Conservation (phyloP, 164 flowering plant species). For the Echeveria elegans region DNA sequence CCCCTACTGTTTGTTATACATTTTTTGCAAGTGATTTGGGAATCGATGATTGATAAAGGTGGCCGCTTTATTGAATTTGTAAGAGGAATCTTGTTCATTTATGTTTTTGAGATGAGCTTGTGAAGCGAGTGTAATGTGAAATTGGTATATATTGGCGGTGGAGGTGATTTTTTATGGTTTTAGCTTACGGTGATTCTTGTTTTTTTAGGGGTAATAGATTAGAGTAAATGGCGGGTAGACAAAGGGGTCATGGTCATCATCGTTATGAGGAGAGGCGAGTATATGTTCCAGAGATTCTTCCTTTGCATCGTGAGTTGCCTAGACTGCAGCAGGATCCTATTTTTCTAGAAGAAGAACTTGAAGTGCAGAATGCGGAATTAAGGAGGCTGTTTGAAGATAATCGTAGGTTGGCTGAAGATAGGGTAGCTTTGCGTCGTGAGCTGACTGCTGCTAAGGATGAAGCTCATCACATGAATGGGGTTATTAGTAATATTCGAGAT, state of each 20-base stretch:
- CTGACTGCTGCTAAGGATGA: conserved; percentile 73
- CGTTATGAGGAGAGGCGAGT: conserved; percentile 55
- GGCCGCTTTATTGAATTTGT: neutral
- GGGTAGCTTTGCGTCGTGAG: conserved; percentile 57
- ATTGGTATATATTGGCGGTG: neutral
- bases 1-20: too few relatives aligned
- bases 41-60: too few relatives aligned
- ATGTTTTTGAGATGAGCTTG: neutral
- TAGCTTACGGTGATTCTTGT: neutral
- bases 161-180: too few relatives aligned
- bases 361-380: conserved; percentile 62
- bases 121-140: neutral
- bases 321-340: conserved; percentile 75
- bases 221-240: conserved; percentile 67
- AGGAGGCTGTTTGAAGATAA: conserved; percentile 72
- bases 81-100: too few relatives aligned
- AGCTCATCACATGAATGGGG: conserved; percentile 60
- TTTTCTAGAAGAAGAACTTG: conserved; percentile 80
- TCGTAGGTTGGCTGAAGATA: conserved; percentile 65
- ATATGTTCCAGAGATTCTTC: conserved; percentile 53
- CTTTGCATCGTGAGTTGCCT: conserved; percentile 42
- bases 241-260: conserved; percentile 48
- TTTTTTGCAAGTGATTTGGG: too few relatives aligned
- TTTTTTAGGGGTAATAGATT: neutral
- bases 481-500: conserved; percentile 48